Evolutionary conservation across 768 basidiomycete species (phyloP).

Genomic region (Chalciporus chontae): DNA sequence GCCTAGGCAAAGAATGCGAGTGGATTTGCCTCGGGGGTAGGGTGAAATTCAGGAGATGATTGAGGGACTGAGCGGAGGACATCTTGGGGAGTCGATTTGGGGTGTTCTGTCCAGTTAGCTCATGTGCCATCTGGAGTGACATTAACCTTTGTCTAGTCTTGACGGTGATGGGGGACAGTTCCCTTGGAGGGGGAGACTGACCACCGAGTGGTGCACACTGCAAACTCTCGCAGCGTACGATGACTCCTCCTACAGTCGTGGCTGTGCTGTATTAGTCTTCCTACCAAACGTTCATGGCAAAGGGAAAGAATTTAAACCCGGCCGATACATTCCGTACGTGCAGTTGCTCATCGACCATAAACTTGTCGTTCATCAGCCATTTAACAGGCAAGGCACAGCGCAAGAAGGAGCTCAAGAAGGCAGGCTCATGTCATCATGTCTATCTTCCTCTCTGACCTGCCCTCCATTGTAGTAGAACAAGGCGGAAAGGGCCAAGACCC

Average conservation of each 20-base stretch:
- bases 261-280: not conserved
- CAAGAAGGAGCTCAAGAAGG: slow-evolving; percentile 96
- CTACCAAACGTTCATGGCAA: slow-evolving; percentile 50
- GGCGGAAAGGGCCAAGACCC: slow-evolving; percentile 69
- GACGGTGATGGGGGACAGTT: too few relatives aligned
- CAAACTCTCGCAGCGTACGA: not conserved
- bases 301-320: slow-evolving; percentile 84
- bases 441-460: slow-evolving; percentile 5
- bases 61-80: slow-evolving; percentile 60
- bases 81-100: slow-evolving; percentile 67
- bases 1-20: slow-evolving; percentile 59
- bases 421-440: slow-evolving; percentile 17
- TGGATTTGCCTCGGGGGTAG: slow-evolving; percentile 82
- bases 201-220: slow-evolving; percentile 15
- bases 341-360: not conserved
- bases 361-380: slow-evolving; percentile 1
- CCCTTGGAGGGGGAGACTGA: slow-evolving; percentile 47
- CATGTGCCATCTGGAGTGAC: slow-evolving; percentile 27
- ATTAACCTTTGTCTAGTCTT: slow-evolving; percentile 12
- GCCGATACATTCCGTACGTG: slow-evolving; percentile 88
- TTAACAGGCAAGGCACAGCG: slow-evolving; percentile 80
- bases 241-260: slow-evolving; percentile 30
- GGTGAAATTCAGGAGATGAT: slow-evolving; percentile 92
- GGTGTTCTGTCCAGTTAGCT: slow-evolving; percentile 30
- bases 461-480: slow-evolving; percentile 77